Base-by-base conservation (phyloP, 2,329 filamentous ascomycete species). In the Colletotrichum horii region DNA sequence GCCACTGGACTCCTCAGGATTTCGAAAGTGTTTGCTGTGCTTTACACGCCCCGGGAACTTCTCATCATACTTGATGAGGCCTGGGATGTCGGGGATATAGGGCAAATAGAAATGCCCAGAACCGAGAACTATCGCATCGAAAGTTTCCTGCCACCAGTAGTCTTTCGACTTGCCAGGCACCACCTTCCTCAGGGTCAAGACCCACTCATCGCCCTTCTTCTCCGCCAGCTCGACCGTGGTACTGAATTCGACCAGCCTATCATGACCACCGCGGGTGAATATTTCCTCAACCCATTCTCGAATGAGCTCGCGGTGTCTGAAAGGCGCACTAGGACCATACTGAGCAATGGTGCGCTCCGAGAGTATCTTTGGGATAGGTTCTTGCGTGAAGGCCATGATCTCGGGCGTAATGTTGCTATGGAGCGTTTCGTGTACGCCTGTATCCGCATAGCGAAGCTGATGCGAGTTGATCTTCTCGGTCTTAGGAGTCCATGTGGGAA, bases 351-450 rank as follows among this genome's bases (percentile, higher is more conserved):
- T 48, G 38, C 38, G 38, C 5, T 48, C 19, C 9, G 38, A 48
- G 1, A 48, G 38, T 3, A 48, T 6, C 38, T 48, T 48, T 0
- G 43, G 19, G 11, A 52, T 52, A 2, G n/a, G n/a, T 12, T 52
- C 43, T 52, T 52, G 43, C 43, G 43, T 52, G n/a, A 52, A 52
- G 43, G 43, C 43, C 43, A 52, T 52, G 43, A 52, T 52, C 6
- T 52, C 43, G 11, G 43, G 43, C 4, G 43, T 52, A 4, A 52
- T 52, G 4, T 52, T 52, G 43, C 43, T 14, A n/a, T 52, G 43
- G 0, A 52, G 43, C 0, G 11, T 22, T 14, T 52, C 43, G 11
- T 52, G 43, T 0, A 52, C 19, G 11, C 43, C 43, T 0, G 4
- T 22, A 4, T 22, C n/a, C 3, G 43, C n/a, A 52, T 52, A 52